Conservation (phyloP, 148 eudicot species). For the Silene uniflora region DNA sequence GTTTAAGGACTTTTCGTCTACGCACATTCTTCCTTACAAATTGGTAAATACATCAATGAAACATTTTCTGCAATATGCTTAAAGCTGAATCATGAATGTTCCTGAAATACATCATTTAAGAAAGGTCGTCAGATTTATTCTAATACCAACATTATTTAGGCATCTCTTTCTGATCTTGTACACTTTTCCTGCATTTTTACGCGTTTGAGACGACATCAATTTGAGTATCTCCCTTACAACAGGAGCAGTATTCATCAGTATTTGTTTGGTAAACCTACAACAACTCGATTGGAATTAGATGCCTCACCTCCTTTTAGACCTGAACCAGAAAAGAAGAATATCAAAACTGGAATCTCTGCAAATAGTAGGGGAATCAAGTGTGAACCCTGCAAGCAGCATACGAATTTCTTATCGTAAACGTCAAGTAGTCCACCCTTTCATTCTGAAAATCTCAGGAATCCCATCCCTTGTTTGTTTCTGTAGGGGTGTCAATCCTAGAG, state of each 20-base stretch:
- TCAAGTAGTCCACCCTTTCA: conserved; percentile 13
- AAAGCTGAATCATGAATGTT: neutral
- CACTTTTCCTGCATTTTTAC: neutral
- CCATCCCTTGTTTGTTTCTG: neutral
- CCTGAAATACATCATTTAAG: neutral
- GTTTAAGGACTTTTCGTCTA: too few relatives aligned
- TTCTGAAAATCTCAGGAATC: neutral
- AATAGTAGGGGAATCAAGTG: conserved; percentile 1
- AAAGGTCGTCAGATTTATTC: neutral
- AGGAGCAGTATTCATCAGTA: neutral
- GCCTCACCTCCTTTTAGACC: neutral
- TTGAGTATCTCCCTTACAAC: neutral
- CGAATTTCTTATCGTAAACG: conserved; percentile 17
- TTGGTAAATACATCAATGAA: too few relatives aligned
- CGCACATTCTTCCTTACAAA: too few relatives aligned
- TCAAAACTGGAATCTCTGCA: neutral
- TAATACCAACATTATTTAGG: neutral
- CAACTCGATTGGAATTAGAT: neutral
- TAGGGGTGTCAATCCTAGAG: too few relatives aligned
- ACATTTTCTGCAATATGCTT: neutral
- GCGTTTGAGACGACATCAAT: neutral
- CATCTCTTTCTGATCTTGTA: neutral
- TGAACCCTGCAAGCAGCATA: conserved; percentile 3
- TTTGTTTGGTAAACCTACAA: neutral
- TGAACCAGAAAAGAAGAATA: conserved; percentile 5